A percentile compares a stretch with the other conserved stretches of the same genome.
Conservation (phyloP, 805 yeast species). For the Metschnikowia shivogae region DNA sequence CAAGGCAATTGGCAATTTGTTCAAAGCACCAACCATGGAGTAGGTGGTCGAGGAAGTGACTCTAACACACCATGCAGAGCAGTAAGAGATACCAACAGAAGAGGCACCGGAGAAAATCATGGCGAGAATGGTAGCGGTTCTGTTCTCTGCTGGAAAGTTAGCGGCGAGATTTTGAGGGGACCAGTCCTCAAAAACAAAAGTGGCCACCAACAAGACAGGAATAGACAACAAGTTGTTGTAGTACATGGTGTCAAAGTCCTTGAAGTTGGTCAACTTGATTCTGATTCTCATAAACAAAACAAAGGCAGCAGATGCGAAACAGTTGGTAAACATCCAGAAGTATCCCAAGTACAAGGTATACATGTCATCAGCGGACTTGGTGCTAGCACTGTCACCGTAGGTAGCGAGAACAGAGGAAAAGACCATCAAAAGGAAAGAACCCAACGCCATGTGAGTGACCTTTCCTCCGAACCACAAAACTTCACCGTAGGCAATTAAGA, state of each 20-base stretch:
- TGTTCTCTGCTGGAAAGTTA: slow-evolving; percentile 75
- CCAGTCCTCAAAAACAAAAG: slow-evolving; percentile 91
- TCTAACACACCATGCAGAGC: slow-evolving; percentile 99
- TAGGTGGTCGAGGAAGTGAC: slow-evolving; percentile 98
- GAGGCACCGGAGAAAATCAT: slow-evolving; percentile 93
- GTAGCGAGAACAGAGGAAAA: slow-evolving; percentile 95
- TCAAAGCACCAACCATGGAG: slow-evolving; percentile 98
- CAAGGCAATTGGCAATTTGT: slow-evolving; percentile 95
- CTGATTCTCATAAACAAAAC: slow-evolving; percentile 96
- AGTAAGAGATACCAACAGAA: slow-evolving; percentile 95
- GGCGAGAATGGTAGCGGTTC: slow-evolving; percentile 65
- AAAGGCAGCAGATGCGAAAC: slow-evolving; percentile 89
- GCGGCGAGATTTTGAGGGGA: slow-evolving; percentile 65
- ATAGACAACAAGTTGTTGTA: slow-evolving; percentile 93
- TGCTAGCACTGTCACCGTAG: slow-evolving; percentile 66
- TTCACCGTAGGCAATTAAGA: slow-evolving; percentile 96
- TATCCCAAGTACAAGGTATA: slow-evolving; percentile 66
- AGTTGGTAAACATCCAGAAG: slow-evolving; percentile 95
- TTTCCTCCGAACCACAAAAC: slow-evolving; percentile 94
- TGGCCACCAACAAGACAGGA: slow-evolving; percentile 76
- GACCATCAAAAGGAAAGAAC: slow-evolving; percentile 88
- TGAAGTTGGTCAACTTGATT: slow-evolving; percentile 93
- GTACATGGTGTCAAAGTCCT: slow-evolving; percentile 94
- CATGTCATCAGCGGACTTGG: slow-evolving; percentile 35
- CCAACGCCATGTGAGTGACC: slow-evolving; percentile 84